Percentiles rank a stretch among this genome's conserved stretches.
Conservation (phyloP, 352 stramenopile species). For the Ophiocytium majus region DNA sequence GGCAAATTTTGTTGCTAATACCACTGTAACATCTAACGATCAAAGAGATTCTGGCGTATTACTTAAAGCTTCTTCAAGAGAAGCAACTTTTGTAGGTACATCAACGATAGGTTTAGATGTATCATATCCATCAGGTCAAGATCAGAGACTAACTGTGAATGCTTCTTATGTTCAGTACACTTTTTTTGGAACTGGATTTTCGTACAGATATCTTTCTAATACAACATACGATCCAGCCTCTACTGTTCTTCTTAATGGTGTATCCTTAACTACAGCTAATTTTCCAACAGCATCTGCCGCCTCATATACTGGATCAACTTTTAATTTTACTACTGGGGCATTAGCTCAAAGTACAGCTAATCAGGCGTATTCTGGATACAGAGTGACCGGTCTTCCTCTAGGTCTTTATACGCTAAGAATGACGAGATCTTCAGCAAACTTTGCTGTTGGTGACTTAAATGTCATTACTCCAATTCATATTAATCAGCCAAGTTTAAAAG, state of each 20-base stretch:
- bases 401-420: not conserved
- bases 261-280: not conserved
- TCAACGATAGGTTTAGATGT: not conserved
- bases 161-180: not conserved
- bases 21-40: not conserved
- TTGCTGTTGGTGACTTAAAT: not conserved
- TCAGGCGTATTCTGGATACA: not conserved
- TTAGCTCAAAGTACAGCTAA: not conserved
- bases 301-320: not conserved
- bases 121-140: not conserved
- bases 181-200: slow-evolving; percentile 15
- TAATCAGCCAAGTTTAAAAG: not conserved
- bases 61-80: not conserved
- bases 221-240: not conserved
- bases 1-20: not conserved
- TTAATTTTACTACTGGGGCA: not conserved
- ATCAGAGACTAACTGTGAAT: not conserved
- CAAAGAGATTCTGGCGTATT: not conserved
- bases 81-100: not conserved
- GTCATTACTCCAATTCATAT: slow-evolving; percentile 16
- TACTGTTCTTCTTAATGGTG: not conserved
- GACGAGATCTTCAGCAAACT: not conserved
- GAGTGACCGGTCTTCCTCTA: slow-evolving; percentile 6
- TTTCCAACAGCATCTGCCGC: not conserved
- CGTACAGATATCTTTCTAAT: not conserved